Evolutionary conservation across 2,329 filamentous ascomycete species (phyloP).

Genomic region (Shiraia sp.): DNA sequence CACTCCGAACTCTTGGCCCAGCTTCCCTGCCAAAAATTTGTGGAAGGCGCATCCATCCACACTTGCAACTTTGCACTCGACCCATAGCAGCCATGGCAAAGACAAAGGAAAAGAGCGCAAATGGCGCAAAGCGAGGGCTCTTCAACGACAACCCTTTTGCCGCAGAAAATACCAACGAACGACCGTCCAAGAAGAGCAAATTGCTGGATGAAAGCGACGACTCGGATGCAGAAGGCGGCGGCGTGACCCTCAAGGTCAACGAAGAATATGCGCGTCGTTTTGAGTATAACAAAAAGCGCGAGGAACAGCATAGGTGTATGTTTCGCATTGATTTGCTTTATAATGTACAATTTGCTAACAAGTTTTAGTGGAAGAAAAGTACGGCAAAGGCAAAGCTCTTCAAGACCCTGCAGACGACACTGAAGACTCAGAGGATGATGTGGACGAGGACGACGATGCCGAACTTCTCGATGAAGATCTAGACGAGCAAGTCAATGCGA

Average conservation of each 20-base stretch:
- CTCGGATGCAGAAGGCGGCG: conserved; percentile 30
- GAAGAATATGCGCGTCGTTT: conserved; percentile 86
- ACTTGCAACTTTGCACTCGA: conserved; percentile 3
- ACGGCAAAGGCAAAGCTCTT: conserved; percentile 56
- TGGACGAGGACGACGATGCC: conserved; percentile 88
- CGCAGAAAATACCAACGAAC: conserved; percentile 22
- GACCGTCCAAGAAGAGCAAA: conserved; percentile 41
- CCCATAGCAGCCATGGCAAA: conserved; percentile 22
- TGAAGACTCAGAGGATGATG: conserved; percentile 56
- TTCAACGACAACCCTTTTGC: conserved; percentile 17
- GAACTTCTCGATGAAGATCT: conserved; percentile 83
- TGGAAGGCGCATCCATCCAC: too few relatives aligned
- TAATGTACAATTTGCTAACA: conserved; percentile 25
- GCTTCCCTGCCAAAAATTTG: conserved; percentile 27
- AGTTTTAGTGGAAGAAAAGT: conserved; percentile 82
- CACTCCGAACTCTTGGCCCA: conserved; percentile 26
- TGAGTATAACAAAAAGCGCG: conserved; percentile 96
- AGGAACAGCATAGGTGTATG: conserved; percentile 75
- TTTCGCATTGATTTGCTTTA: conserved; percentile 5
- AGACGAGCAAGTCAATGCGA: conserved; percentile 85
- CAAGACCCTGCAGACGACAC: conserved; percentile 56
- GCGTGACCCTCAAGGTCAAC: conserved; percentile 73
- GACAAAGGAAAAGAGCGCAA: conserved; percentile 27
- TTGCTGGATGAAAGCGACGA: conserved; percentile 44
- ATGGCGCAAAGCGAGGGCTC: conserved; percentile 28